phyloP scores from a whole-genome alignment of 2,329 filamentous ascomycete species.

The Stachybotrys elegans region DNA sequence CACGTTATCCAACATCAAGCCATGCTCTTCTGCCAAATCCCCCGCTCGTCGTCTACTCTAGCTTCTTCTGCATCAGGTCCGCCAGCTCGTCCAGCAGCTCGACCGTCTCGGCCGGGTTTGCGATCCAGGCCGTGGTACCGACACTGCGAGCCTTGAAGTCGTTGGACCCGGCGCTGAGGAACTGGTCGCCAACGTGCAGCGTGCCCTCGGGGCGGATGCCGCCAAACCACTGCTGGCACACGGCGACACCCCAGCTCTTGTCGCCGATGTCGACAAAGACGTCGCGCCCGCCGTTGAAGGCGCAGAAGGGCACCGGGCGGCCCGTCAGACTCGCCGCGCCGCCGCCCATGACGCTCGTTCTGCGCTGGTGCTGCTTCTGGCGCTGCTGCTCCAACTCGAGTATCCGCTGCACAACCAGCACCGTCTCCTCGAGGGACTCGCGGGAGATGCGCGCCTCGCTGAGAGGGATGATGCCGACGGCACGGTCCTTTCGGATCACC shows the following conservation, averaged over 20 bases:
- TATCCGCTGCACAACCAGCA: conserved; percentile 88
- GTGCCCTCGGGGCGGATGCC: conserved; percentile 71
- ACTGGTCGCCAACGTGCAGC: conserved; percentile 94
- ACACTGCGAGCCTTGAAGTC: conserved; percentile 94
- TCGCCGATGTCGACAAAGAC: conserved; percentile 99
- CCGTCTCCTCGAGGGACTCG: conserved; percentile 92
- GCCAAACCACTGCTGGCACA: conserved; percentile 88
- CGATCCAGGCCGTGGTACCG: conserved; percentile 95
- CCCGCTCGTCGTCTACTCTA: conserved; percentile 17
- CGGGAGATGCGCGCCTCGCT: conserved; percentile 66
- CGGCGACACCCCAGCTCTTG: conserved; percentile 91
- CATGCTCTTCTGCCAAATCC: no score
- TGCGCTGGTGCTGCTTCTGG: conserved; percentile 22
- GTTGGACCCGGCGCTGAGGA: conserved; percentile 89
- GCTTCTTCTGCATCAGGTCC: conserved; percentile 40
- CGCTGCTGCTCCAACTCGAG: conserved; percentile 70
- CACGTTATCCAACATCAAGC: no score
- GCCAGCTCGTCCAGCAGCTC: conserved; percentile 80
- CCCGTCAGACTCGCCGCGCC: conserved; percentile 9
- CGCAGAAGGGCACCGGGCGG: conserved; percentile 75
- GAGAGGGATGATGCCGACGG: conserved; percentile 71
- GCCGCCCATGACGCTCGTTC: conserved; percentile 14
- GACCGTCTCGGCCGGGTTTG: conserved; percentile 85
- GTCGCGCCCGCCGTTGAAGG: conserved; percentile 96
- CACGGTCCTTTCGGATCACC: conserved; percentile 82